phyloP scores from a whole-genome alignment of 2,329 filamentous ascomycete genomes.

The Neoarthrinium moseri region DNA sequence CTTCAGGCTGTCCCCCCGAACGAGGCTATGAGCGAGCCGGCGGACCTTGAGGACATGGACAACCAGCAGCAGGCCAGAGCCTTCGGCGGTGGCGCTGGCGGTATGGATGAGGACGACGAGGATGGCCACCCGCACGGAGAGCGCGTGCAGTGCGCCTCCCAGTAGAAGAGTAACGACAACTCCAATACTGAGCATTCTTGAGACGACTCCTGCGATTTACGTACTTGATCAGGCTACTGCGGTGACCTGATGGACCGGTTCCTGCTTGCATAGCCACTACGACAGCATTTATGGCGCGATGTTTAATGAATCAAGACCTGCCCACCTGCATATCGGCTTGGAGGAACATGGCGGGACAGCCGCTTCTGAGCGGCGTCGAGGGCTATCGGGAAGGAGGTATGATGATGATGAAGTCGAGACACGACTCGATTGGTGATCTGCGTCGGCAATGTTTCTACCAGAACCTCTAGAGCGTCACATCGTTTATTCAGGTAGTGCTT shows the following conservation, averaged over 20 bases:
- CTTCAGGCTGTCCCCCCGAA: constrained; percentile 66
- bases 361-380: background rate
- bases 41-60: constrained; percentile 82
- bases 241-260: too few relatives aligned
- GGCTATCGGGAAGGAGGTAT: background rate
- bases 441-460: constrained; percentile 4
- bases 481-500: constrained; percentile 19
- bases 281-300: constrained; percentile 28
- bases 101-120: constrained; percentile 75
- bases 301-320: constrained; percentile 19
- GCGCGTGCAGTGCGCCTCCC: constrained; percentile 83
- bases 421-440: constrained; percentile 2
- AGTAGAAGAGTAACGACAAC: constrained; percentile 68
- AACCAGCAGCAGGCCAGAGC: constrained; percentile 65
- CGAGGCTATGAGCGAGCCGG: constrained; percentile 91
- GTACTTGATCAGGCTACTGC: too few relatives aligned
- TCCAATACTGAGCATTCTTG: background rate
- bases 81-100: constrained; percentile 61
- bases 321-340: constrained; percentile 20
- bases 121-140: constrained; percentile 73
- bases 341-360: constrained; percentile 8
- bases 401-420: background rate
- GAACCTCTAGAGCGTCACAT: constrained; percentile 11
- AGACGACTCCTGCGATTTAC: background rate
- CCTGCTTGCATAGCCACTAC: too few relatives aligned